Percentiles rank a stretch among this genome's conserved stretches.
These are phyloP conservation scores for Crithidia thermophila DNA, from an alignment of 208 protist species.

Conservation along the genomic window DNA sequence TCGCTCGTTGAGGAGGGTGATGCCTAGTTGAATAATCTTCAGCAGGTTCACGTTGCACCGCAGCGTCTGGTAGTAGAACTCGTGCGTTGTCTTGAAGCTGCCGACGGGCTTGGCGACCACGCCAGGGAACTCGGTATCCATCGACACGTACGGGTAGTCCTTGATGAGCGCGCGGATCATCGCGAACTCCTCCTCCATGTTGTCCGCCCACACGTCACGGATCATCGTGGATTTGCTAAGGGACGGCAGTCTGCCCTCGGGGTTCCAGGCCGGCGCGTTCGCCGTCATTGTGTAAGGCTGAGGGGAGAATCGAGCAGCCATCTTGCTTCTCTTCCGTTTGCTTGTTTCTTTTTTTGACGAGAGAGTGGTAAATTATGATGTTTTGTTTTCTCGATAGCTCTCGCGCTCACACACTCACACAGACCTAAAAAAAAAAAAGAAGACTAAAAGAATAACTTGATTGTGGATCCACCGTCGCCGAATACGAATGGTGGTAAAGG, in stretches of 20 bases:
- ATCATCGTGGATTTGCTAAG: slow-evolving; percentile 92
- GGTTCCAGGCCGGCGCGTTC: slow-evolving; percentile 32
- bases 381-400: background rate
- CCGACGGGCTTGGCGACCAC: slow-evolving; percentile 97
- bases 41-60: slow-evolving; percentile 99
- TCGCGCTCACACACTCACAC: background rate
- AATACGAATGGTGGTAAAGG: no score
- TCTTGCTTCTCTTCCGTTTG: background rate
- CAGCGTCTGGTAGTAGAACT: slow-evolving; percentile 98
- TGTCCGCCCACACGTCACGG: slow-evolving; percentile 97
- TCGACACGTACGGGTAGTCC: slow-evolving; percentile 96
- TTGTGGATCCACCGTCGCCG: no score
- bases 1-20: slow-evolving; percentile 97
- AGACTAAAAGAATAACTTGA: no score
- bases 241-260: slow-evolving; percentile 49
- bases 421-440: background rate
- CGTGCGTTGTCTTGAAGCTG: slow-evolving; percentile 93
- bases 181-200: slow-evolving; percentile 97
- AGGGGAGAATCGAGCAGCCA: slow-evolving; percentile 17
- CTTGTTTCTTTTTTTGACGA: background rate
- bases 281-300: slow-evolving; percentile 29
- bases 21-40: slow-evolving; percentile 99
- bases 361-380: background rate
- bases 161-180: slow-evolving; percentile 94
- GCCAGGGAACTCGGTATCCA: slow-evolving; percentile 99